A percentile compares a stretch with the other conserved stretches of the same genome.
Evolutionary conservation across 192 early-diverging fungal species (phyloP).

Genomic region (Dissophora ornata): DNA sequence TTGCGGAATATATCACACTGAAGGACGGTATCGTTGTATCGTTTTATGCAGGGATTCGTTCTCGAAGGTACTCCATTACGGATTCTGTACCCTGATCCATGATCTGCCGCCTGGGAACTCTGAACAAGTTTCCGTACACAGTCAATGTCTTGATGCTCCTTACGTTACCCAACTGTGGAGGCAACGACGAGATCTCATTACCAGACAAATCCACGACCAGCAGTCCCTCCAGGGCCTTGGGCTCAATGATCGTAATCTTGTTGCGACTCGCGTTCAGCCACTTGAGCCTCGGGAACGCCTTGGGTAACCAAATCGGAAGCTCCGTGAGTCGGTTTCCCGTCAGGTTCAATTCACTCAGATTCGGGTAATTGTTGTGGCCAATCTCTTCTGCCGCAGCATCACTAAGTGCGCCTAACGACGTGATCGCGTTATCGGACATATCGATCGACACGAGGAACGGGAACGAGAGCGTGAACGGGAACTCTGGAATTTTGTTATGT

Average conservation of each 20-base stretch:
- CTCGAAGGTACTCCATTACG: constrained; percentile 66
- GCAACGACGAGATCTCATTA: constrained; percentile 64
- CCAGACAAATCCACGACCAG: constrained; percentile 62
- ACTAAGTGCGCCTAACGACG: constrained; percentile 1
- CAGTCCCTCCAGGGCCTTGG: constrained; percentile 57
- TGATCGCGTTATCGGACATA: constrained; percentile 60
- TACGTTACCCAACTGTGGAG: constrained; percentile 61
- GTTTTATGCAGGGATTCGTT: constrained; percentile 52
- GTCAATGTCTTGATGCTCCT: constrained; percentile 56
- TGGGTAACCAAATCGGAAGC: constrained; percentile 54
- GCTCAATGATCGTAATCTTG: constrained; percentile 52
- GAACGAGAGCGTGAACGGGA: constrained; percentile 56
- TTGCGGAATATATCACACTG: too few relatives aligned
- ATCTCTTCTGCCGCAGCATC: constrained; percentile 7
- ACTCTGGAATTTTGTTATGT: constrained; percentile 61
- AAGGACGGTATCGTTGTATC: too few relatives aligned
- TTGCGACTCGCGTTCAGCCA: constrained; percentile 56
- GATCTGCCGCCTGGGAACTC: constrained; percentile 61
- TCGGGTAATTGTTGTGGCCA: constrained; percentile 53
- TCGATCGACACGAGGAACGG: constrained; percentile 54
- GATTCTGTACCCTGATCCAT: constrained; percentile 65
- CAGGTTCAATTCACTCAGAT: constrained; percentile 57
- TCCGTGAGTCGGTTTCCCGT: constrained; percentile 47
- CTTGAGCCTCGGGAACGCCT: constrained; percentile 57
- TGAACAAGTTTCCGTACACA: constrained; percentile 66